Evolutionary conservation across 208 protist genomes (phyloP).

Genomic region (Herpetomonas samuelpessoai): DNA sequence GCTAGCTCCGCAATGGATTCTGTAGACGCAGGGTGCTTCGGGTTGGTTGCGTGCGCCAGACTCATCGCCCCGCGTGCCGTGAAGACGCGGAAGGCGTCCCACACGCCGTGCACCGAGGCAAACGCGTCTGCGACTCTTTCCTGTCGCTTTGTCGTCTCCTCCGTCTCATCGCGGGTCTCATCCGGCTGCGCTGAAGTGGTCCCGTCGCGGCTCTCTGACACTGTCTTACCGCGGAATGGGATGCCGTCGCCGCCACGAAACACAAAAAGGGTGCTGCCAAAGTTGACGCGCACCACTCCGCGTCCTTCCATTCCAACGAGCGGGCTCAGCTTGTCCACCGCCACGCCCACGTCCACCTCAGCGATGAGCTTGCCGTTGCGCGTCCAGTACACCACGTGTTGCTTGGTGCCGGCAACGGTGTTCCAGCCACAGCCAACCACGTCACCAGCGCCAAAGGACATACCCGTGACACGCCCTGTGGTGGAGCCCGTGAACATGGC

Average conservation of each 20-base stretch:
- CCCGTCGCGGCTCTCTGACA: too few species aligned
- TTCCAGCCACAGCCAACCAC: constrained; percentile 88
- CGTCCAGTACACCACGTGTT: constrained; percentile 76
- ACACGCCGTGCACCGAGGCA: constrained; percentile 27
- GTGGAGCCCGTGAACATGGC: constrained; percentile 58
- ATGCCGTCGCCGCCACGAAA: constrained; percentile 10
- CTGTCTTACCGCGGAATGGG: not conserved
- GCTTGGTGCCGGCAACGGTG: too few species aligned
- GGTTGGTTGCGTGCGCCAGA: constrained; percentile 22
- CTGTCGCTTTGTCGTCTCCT: too few species aligned
- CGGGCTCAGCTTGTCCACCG: constrained; percentile 37
- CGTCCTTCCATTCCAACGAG: constrained; percentile 78
- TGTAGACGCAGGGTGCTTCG: not conserved
- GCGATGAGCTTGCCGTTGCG: constrained; percentile 73
- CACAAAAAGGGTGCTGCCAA: constrained; percentile 70
- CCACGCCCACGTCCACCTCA: constrained; percentile 19
- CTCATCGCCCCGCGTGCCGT: constrained; percentile 59
- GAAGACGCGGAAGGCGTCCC: constrained; percentile 80
- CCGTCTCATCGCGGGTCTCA: too few species aligned
- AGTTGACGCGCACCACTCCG: constrained; percentile 78
- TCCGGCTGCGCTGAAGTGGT: too few species aligned
- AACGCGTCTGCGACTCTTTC: too few species aligned
- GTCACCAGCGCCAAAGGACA: constrained; percentile 68
- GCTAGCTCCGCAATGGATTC: constrained; percentile 26
- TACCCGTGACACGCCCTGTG: constrained; percentile 43